phyloP scores from a whole-genome alignment of 176 grass and related monocot species.

The Aegilops sharonensis region DNA sequence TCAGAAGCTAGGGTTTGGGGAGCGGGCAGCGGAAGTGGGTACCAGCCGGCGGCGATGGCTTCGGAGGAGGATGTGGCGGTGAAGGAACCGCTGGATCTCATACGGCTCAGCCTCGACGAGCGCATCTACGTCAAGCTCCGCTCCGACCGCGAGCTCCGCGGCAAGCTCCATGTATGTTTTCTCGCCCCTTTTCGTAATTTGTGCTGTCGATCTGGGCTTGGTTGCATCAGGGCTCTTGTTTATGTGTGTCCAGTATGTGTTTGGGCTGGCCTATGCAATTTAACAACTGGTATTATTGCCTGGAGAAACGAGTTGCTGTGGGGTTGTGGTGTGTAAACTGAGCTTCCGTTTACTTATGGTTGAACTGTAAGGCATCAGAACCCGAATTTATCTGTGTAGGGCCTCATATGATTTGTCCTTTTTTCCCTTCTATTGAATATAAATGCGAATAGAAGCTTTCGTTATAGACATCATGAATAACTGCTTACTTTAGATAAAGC shows the following conservation, averaged over 20 bases:
- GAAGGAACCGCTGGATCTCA: slow-evolving; percentile 99
- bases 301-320: neutral
- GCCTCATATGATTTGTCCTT: neutral
- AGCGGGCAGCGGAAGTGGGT: neutral
- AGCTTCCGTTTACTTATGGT: neutral
- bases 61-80: slow-evolving; percentile 88
- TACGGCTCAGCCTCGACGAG: slow-evolving; percentile 95
- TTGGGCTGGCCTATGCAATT: no score
- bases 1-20: slow-evolving; percentile 24
- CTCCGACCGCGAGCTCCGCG: slow-evolving; percentile 91
- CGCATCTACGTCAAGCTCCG: slow-evolving; percentile 99
- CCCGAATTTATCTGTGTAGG: neutral
- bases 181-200: neutral
- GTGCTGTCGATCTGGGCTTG: neutral
- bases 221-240: neutral
- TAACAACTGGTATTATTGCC: neutral
- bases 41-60: slow-evolving; percentile 12
- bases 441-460: neutral
- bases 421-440: neutral
- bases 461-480: neutral
- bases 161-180: slow-evolving; percentile 85
- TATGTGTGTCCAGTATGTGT: neutral
- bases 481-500: neutral
- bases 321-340: neutral
- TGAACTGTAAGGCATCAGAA: neutral